Base-by-base conservation (phyloP, 495 filamentous ascomycete genomes). In the Penicillium coprophilum region DNA sequence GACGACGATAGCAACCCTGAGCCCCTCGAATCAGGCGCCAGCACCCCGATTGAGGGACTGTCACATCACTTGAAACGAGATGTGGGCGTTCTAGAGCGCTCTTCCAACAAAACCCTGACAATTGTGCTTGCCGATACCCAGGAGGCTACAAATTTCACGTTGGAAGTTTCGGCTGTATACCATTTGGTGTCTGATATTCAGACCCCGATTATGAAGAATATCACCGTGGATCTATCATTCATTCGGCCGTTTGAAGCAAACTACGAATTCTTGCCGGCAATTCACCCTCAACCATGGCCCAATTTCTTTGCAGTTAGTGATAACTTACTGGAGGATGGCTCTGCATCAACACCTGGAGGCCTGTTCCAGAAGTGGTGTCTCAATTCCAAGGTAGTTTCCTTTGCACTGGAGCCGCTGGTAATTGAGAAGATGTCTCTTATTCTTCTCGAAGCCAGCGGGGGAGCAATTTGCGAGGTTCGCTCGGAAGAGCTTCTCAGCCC, bases 171-270 rank as follows among this genome's bases (percentile, higher is more conserved):
- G 46, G 80, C 87, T 6, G 73, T 82, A 2, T 98, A 98, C 66
- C 80, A 87, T 63, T 80, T 97, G 10, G 70, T 88, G 4, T 88
- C 88, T 11, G 92, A 97, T 69, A 79, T 85, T 6, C 87, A 89
- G 44, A 97, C 94, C 2, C 88, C 89, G 6, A 87, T 97, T 9
- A 82, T 85, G 4, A 93, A 93, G 66, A 83, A 81, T 1, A 65
- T 85, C 6, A 74, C 80, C 0, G 80, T 85, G 19, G 83, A 85
- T 13, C 64, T 99, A 13, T 80, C 85, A 15, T 79, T 97, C 51
- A 79, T 89, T 50, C 85, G 83, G 34, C 91, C 94, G 8, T 96
- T 97, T 58, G 90, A 96, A 72, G 88, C 91, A 8, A 90, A 85
- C 60, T 96, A 92, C 62, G 89, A 92, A 50, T 87, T 96, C 60